Conservation (phyloP, 208 protist genomes). For the Sergeia podlipaevii region DNA sequence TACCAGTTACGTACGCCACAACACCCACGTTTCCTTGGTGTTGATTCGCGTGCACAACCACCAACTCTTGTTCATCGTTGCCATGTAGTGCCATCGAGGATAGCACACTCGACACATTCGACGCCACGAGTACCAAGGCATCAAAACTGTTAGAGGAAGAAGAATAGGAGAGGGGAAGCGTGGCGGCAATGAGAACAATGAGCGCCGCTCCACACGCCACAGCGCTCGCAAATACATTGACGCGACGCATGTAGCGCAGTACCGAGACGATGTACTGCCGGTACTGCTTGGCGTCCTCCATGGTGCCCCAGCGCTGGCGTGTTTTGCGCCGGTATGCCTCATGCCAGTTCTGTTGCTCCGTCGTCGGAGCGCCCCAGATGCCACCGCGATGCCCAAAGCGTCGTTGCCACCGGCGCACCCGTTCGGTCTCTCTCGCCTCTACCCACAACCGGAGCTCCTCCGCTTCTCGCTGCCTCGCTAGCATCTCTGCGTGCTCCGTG, state of each 20-base stretch:
- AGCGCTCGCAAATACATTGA: constrained; percentile 27
- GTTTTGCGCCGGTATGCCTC: background rate
- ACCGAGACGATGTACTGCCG: constrained; percentile 8
- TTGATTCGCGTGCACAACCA: too few relatives aligned
- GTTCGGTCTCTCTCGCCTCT: constrained; percentile 11
- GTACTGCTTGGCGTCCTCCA: constrained; percentile 26
- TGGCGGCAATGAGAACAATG: constrained; percentile 22
- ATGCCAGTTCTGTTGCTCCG: background rate
- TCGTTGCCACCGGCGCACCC: constrained; percentile 9
- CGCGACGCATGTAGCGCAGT: constrained; percentile 23
- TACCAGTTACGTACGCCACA: background rate
- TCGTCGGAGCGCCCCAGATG: background rate
- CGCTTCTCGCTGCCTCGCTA: constrained; percentile 15
- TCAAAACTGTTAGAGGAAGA: too few relatives aligned
- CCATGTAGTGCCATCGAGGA: too few relatives aligned
- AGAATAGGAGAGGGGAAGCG: constrained; percentile 22
- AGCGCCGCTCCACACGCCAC: constrained; percentile 29
- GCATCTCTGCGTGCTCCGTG: constrained; percentile 21
- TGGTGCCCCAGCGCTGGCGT: background rate
- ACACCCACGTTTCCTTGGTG: too few relatives aligned
- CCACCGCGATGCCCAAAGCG: constrained; percentile 8
- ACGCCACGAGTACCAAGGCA: too few relatives aligned
- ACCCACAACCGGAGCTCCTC: constrained; percentile 12
- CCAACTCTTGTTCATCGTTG: too few relatives aligned
- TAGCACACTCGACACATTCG: too few relatives aligned